These are phyloP conservation scores for Excoecaria agallocha DNA, from an alignment of 345 rosid genomes.

Conservation along the genomic window DNA sequence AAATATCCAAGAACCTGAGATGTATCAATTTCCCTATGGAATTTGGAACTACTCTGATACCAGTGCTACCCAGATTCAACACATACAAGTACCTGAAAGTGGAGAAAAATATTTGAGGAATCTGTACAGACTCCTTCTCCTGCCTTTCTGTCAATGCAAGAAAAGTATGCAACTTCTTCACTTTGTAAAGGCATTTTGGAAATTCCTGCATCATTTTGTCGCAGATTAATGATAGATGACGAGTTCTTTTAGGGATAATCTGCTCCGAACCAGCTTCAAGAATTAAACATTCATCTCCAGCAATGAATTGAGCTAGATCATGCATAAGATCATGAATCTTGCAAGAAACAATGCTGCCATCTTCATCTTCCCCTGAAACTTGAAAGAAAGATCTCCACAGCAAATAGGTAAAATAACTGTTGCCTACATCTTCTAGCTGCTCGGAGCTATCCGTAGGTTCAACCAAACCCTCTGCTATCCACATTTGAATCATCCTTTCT, in stretches of 20 bases:
- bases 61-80: neutral
- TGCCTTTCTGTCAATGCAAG: neutral
- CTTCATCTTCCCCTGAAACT: constrained; percentile 4
- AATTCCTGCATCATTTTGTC: neutral
- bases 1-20: neutral
- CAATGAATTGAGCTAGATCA: constrained; percentile 2
- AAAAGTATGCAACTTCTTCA: constrained; percentile 2
- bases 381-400: constrained; percentile 11
- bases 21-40: constrained; percentile 5
- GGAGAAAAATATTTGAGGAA: neutral
- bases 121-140: neutral
- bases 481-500: constrained; percentile 2
- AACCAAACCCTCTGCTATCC: constrained; percentile 1
- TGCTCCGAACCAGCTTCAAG: constrained; percentile 1
- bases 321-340: constrained; percentile 11
- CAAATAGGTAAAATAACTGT: neutral
- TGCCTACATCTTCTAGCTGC: constrained; percentile 1
- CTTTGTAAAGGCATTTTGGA: neutral
- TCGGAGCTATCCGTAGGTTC: neutral
- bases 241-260: constrained; percentile 1
- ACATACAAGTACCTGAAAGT: neutral
- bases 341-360: constrained; percentile 3
- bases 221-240: neutral
- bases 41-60: neutral
- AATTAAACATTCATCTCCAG: constrained; percentile 1